Evolutionary conservation across 805 yeast species (phyloP), one percentile per base, ranked within the genome.

Genomic region (Spathaspora girioi): DNA sequence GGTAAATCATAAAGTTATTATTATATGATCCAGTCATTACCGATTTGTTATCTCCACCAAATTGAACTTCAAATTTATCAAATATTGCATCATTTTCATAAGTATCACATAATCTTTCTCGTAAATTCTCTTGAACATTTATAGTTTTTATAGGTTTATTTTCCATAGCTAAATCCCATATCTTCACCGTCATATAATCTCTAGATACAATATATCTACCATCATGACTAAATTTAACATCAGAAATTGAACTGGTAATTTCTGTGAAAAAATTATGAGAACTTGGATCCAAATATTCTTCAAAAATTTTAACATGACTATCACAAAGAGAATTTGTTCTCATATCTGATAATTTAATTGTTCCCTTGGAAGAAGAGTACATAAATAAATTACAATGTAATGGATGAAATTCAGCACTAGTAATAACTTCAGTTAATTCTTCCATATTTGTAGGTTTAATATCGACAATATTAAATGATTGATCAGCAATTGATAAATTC

Each of bases 131-230:
- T 70, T 94, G 99, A 56, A 96, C 91, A 66, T 90, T 90, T 55
- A 94, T 92, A 14, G 97, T 92, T 69, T 90, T 90, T 52, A 96
- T 73, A 38, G 99, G 99, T 68, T 87, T 89, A 58, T 84, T 86
- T 71, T 94, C 97, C 99, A 94, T 94, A 57, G 90, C 90, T 55
- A 94, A 80, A 75, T 94, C 99, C 99, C 99, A 94, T 59, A 94
- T 87, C 71, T 94, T 94, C 32, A 93, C 97, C 10, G 97, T 89
- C 88, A 94, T 82, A 69, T 94, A 94, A 76, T 94, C 99, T 66
- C 99, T 84, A 42, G 96, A 83, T n/a, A 93, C 97, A 66, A 94
- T 89, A 70, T 94, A 91, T 61, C 94, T 81, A 43, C 99, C 99
- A 69, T 93, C 89, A 51, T 85, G 81, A 60, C 94, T 83, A 68